Evolutionary conservation across 768 basidiomycete genomes (phyloP), one percentile per base, ranked within the genome.

Genomic region (Floccularia luteovirens): DNA sequence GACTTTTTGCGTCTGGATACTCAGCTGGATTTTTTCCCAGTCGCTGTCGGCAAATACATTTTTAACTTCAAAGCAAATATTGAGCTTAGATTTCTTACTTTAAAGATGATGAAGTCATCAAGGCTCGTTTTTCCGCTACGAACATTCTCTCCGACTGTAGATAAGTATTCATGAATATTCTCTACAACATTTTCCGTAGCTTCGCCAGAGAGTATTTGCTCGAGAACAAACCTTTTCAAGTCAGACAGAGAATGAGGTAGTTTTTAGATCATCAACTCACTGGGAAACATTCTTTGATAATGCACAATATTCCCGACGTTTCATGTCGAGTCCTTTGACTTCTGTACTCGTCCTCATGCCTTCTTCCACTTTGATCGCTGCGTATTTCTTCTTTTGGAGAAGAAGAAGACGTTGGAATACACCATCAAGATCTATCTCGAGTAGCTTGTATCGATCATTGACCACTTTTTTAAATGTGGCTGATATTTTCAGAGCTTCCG

Each of bases 361-460:
- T 47, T 91, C 89, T 51, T 92, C 90, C 30, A 97, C 79, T 63
- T 96, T 97, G 58, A 97, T 70, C 0, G 96, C 96, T 0, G 96
- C 96, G 49, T 99, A 99, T 62, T 99, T 98, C 71, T 99, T 99
- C 75, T 99, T 99, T 55, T 98, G 94, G 39, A 99, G 64, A 8
- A 99, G 74, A 1, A 99, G 63, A 30, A 99, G 70, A 0, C 96
- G 79, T 53, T 94, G 80, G 67, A 99, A 99, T 24, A 98, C 75
- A 2, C 86, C 80, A 52, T 99, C 94, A 12, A 97, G 72, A 55
- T 99, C 96, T 44, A 99, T 99, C 57, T 99, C 96, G 33, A 99
- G 81, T 17, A 97, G 74, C 56, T 77, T 88, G 66, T 97, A 98
- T 14, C 87, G 79, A 43, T 98, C 90, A 53, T 99, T 99, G 51